Percentiles rank a stretch among this genome's conserved stretches.
phyloP scores from a whole-genome alignment of 2,329 filamentous ascomycete genomes.

The Neofusicoccum ribis region DNA sequence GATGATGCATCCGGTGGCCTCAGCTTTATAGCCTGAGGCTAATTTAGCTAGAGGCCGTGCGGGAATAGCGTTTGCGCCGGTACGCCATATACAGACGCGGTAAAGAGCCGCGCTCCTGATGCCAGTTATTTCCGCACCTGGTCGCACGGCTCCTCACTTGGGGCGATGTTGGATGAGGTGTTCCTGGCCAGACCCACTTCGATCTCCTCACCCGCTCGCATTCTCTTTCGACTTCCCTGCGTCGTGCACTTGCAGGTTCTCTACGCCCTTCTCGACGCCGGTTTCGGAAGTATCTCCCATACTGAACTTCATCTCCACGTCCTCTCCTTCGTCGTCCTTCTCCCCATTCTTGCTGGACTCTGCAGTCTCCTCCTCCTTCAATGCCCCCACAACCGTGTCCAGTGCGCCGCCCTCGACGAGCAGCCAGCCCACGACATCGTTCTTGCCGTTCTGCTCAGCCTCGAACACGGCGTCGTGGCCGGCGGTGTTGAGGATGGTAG shows the following conservation, averaged over 20 bases:
- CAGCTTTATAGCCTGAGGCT: not conserved
- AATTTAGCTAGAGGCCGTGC: not conserved
- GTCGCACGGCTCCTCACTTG: not conserved
- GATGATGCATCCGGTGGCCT: slow-evolving; percentile 14
- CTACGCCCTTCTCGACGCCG: slow-evolving; percentile 35
- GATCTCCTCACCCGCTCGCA: not conserved
- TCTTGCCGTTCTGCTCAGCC: slow-evolving; percentile 51
- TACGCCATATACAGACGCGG: slow-evolving; percentile 4
- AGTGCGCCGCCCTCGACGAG: slow-evolving; percentile 48
- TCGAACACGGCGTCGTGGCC: slow-evolving; percentile 66
- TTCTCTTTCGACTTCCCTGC: slow-evolving; percentile 13
- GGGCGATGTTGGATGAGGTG: not conserved
- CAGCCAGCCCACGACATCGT: slow-evolving; percentile 50
- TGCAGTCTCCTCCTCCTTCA: slow-evolving; percentile 32
- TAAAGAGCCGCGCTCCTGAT: slow-evolving; percentile 3
- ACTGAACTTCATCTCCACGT: slow-evolving; percentile 21
- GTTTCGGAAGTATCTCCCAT: slow-evolving; percentile 23
- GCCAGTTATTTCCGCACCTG: not conserved
- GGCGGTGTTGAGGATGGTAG: slow-evolving; percentile 75
- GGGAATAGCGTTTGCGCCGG: not conserved
- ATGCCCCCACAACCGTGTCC: slow-evolving; percentile 36
- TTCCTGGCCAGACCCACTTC: not conserved
- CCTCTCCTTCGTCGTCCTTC: slow-evolving; percentile 22
- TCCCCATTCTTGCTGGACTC: slow-evolving; percentile 14
- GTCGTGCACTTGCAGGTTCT: slow-evolving; percentile 26